phyloP scores from a whole-genome alignment of 345 rosid genomes.

The Punica granatum region DNA sequence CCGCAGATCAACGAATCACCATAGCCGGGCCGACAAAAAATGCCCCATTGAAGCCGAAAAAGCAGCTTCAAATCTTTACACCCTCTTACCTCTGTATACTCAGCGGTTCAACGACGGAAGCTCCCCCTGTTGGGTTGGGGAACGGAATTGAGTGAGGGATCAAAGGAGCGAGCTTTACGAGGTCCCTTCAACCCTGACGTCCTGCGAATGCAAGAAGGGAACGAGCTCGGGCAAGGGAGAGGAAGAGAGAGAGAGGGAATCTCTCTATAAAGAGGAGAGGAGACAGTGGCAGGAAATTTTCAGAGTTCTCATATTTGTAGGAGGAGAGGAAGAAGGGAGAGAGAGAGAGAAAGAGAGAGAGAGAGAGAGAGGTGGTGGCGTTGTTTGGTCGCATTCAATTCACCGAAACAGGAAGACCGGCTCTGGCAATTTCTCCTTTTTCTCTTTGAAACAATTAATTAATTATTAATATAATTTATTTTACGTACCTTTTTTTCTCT shows the following conservation, averaged over 20 bases:
- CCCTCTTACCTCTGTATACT: not conserved
- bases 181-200: not conserved
- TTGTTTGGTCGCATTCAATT: constrained; percentile 29
- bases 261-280: constrained; percentile 1
- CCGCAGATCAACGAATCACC: not conserved
- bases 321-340: constrained; percentile 5
- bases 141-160: not conserved
- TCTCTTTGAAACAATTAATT: not conserved
- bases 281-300: constrained; percentile 8
- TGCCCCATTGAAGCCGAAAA: no score
- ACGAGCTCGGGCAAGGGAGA: not conserved
- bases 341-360: constrained; percentile 7
- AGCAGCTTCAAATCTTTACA: no score
- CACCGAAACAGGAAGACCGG: constrained; percentile 19
- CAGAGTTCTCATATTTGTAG: constrained; percentile 21
- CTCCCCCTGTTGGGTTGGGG: not conserved
- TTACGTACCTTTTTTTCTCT: not conserved
- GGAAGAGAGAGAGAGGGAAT: constrained; percentile 1
- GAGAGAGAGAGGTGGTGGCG: constrained; percentile 8
- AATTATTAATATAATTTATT: no score
- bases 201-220: not conserved
- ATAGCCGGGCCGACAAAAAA: not conserved
- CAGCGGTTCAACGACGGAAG: not conserved
- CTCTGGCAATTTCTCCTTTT: not conserved
- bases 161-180: not conserved